These are phyloP conservation scores for Begonia masoniana DNA, from an alignment of 306 rosid genomes.

Conservation along the genomic window DNA sequence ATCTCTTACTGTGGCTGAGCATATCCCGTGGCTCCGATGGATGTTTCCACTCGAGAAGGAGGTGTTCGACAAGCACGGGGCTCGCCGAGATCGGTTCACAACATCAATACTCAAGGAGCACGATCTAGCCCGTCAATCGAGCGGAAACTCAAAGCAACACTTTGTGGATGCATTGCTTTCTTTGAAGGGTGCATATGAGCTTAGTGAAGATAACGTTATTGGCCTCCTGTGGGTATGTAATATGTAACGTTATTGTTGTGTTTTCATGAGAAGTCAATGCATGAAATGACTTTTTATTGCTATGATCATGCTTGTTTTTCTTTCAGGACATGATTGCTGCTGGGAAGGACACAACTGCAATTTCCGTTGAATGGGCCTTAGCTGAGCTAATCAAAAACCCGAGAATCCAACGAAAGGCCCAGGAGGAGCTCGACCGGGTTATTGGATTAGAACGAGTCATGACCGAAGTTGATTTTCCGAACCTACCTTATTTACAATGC, in stretches of 20 bases:
- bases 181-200: neutral
- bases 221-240: neutral
- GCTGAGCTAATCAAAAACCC: neutral
- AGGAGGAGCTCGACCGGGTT: neutral
- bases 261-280: no score
- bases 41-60: neutral
- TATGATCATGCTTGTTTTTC: no score
- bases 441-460: slow-evolving; percentile 13
- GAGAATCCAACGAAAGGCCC: neutral
- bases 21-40: neutral
- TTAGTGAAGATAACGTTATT: neutral
- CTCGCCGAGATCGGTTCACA: neutral
- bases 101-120: neutral
- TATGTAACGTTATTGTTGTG: no score
- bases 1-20: neutral
- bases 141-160: neutral
- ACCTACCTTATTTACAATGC: slow-evolving; percentile 55
- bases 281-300: no score
- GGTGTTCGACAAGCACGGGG: neutral
- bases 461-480: slow-evolving; percentile 41
- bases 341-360: slow-evolving; percentile 2
- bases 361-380: slow-evolving; percentile 5
- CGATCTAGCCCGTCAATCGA: neutral
- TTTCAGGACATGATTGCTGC: slow-evolving; percentile 3
- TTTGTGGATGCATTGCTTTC: neutral